Evolutionary conservation across 352 stramenopile genomes (phyloP).

Genomic region (Phytophthora pistaciae): DNA sequence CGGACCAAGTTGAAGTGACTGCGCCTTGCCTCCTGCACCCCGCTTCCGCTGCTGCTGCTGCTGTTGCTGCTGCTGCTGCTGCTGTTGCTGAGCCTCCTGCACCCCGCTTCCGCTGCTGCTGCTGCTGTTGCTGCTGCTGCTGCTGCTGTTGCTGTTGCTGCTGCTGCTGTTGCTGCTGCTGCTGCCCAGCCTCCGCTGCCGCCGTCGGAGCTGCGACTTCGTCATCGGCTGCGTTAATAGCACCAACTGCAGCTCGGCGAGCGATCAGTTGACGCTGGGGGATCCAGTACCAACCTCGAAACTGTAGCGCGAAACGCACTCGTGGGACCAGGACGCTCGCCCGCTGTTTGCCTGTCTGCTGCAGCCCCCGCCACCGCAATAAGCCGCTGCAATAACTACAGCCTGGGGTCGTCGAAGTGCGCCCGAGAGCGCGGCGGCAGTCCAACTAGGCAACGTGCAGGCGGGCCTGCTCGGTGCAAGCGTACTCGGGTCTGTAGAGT

Average conservation of each 20-base stretch:
- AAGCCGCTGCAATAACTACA: no score
- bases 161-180: neutral
- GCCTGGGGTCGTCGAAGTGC: no score
- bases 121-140: no score
- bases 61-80: neutral
- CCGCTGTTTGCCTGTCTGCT: no score
- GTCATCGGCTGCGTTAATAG: neutral
- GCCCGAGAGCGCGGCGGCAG: no score
- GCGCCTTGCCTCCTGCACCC: neutral
- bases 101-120: no score
- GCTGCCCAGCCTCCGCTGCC: neutral
- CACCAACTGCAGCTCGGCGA: neutral
- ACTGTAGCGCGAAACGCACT: conserved; percentile 1
- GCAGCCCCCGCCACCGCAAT: no score
- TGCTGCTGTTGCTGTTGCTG: neutral
- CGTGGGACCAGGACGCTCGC: neutral
- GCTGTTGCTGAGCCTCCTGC: no score
- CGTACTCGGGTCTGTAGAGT: no score
- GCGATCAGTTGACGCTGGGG: neutral
- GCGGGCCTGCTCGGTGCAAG: no score
- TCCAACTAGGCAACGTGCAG: no score
- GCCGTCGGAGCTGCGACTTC: neutral
- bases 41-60: neutral
- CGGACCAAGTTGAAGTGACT: neutral
- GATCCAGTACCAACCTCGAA: neutral